These are phyloP conservation scores for Vigna reflexopilosa DNA, from an alignment of 306 rosid species.

Conservation along the genomic window DNA sequence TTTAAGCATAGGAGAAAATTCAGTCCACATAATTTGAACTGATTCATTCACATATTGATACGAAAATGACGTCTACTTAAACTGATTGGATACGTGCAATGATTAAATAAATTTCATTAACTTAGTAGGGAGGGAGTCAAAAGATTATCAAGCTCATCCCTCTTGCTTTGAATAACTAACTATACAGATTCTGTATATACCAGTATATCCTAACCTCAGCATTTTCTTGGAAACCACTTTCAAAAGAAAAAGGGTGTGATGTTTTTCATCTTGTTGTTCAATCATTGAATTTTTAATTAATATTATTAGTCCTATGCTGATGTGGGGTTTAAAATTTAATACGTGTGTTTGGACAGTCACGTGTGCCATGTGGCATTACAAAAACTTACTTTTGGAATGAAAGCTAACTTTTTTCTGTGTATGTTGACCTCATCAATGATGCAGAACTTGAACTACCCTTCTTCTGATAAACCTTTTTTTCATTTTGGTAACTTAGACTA, in stretches of 20 bases:
- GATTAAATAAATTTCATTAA: neutral
- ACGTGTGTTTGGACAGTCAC: slow-evolving; percentile 15
- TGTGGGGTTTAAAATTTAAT: slow-evolving; percentile 7
- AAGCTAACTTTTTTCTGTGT: neutral
- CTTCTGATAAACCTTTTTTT: neutral
- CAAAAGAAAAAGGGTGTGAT: neutral
- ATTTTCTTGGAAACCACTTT: slow-evolving; percentile 3
- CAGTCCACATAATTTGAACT: neutral
- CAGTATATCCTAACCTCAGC: neutral
- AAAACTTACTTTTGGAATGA: neutral
- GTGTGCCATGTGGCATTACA: slow-evolving; percentile 17
- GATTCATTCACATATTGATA: neutral
- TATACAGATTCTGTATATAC: neutral
- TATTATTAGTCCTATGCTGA: slow-evolving; percentile 1
- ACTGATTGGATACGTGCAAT: slow-evolving; percentile 18
- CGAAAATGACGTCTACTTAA: slow-evolving; percentile 36
- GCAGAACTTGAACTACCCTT: neutral
- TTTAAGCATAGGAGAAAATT: neutral
- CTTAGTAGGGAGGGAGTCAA: neutral
- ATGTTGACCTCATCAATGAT: neutral
- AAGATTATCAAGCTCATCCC: neutral
- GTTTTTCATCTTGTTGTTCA: neutral
- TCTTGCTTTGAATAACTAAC: neutral
- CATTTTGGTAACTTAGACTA: neutral
- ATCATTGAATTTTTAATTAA: slow-evolving; percentile 15